Evolutionary conservation across 345 rosid species (phyloP), one percentile per base, ranked within the genome.

Genomic region (Gossypium raimondii): DNA sequence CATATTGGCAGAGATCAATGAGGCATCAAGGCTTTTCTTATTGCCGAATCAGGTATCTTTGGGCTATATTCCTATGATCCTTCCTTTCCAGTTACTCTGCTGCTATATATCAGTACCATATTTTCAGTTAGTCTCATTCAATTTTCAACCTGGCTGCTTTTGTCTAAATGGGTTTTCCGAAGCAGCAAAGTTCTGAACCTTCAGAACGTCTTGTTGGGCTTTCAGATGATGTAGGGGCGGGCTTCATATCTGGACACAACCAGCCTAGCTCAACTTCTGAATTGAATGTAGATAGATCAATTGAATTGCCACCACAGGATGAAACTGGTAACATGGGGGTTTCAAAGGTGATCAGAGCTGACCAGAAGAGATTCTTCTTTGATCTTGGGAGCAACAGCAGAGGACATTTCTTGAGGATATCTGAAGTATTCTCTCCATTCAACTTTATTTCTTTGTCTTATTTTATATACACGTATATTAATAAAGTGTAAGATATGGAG

Each of bases 161-260:
- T 65, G 41, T 20, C 64, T 60, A 25, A 25, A 20, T 55, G 58
- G 68, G 60, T 68, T 12, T 63, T 74, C 29, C 55, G 24, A 79
- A 80, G 73, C 92, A 89, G 98, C 89, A 88, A 84, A 80, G 78
- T 78, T 85, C 91, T 61, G 98, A 90, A 83, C 76, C 83, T 81
- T 81, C 91, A 70, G 97, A 90, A 82, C 90, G 77, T 68, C 70
- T 91, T 60, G 94, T 84, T 81, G 99, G 97, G 72, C 97, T 94
- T 70, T 94, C 98, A 9, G 95, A 95, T 85, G 99, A 95, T 80
- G 99, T 95, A 3, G 99, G 98, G 75, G 99, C 98, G 77, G 99
- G 99, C 73, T 95, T 95, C 82, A 95, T 95, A 81, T 84, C 99
- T 80, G 99, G 99, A 48, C 93, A 92, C 70, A 86, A 82, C 70